These are phyloP conservation scores for Chaetomium fimeti DNA, from an alignment of 495 filamentous ascomycete genomes.

Conservation along the genomic window DNA sequence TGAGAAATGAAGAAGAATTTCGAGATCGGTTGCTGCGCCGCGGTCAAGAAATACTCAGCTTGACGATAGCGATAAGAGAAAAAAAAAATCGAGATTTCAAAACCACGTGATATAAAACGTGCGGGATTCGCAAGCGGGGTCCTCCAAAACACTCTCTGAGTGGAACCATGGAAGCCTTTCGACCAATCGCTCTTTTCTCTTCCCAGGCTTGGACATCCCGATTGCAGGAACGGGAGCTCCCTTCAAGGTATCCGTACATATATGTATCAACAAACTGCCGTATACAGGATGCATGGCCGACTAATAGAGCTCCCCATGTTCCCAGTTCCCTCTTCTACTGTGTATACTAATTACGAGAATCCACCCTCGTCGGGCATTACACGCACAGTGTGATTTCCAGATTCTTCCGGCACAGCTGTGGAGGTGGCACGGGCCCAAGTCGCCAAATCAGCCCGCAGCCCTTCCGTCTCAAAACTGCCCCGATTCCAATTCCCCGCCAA, in stretches of 20 bases:
- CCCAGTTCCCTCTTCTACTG: too few species aligned
- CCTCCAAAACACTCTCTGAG: not conserved
- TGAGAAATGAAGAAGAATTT: constrained; percentile 13
- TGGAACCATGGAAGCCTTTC: not conserved
- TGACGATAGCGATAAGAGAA: constrained; percentile 18
- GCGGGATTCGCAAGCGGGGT: not conserved
- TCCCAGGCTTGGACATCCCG: too few species aligned
- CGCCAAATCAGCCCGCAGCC: not conserved
- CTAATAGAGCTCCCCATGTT: too few species aligned
- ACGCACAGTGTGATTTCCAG: too few species aligned
- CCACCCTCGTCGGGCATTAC: too few species aligned
- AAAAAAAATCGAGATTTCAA: constrained; percentile 1
- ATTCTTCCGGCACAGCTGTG: not conserved
- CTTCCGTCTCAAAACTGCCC: constrained; percentile 5
- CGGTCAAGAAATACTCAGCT: constrained; percentile 15
- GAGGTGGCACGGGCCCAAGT: constrained; percentile 1
- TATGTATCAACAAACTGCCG: too few species aligned
- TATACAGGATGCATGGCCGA: too few species aligned
- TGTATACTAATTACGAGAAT: too few species aligned
- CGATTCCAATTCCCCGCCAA: constrained; percentile 8
- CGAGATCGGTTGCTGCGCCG: constrained; percentile 2
- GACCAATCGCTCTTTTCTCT: too few species aligned
- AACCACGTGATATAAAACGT: not conserved
- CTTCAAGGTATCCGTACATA: too few species aligned
- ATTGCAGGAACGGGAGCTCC: too few species aligned